A percentile compares a stretch with the other conserved stretches of the same genome.
phyloP scores from a whole-genome alignment of 1,139 yeast species.

The Yamadazyma jaroonii region DNA sequence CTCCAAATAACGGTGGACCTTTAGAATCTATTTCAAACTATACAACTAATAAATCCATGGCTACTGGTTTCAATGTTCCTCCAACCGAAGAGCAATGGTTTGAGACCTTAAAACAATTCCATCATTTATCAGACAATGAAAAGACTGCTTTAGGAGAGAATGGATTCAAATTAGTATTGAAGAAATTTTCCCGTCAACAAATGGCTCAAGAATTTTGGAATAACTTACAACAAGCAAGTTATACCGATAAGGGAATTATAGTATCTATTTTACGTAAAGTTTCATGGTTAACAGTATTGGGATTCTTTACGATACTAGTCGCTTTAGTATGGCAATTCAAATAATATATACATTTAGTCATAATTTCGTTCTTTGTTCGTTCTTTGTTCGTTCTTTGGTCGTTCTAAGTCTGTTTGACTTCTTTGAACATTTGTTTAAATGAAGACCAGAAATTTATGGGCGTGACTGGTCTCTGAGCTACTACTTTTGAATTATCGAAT shows the following conservation, averaged over 20 bases:
- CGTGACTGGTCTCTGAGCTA: conserved; percentile 20
- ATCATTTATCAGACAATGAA: conserved; percentile 17
- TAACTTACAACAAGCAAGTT: conserved; percentile 17
- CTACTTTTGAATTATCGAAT: conserved; percentile 13
- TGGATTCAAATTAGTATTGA: conserved; percentile 52
- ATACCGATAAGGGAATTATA: conserved; percentile 14
- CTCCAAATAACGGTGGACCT: conserved; percentile 91
- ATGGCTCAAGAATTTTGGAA: conserved; percentile 55
- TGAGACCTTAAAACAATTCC: conserved; percentile 41
- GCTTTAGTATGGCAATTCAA: conserved; percentile 3
- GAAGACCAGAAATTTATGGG: conserved; percentile 32
- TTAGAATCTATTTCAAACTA: conserved; percentile 67
- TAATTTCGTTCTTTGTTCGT: conserved; percentile 2
- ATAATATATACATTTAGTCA: conserved; percentile 1
- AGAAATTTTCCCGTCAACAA: conserved; percentile 55
- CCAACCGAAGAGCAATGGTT: conserved; percentile 59
- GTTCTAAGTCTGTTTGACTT: conserved; percentile 5
- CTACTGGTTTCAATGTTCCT: conserved; percentile 76
- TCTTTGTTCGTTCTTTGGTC: no score
- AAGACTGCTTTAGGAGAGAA: conserved; percentile 39
- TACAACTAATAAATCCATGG: conserved; percentile 34
- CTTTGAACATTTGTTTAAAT: conserved; percentile 29
- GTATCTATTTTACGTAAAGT: conserved; percentile 5
- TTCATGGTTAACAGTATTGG: neutral
- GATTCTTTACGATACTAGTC: neutral